Conservation (phyloP, 768 basidiomycete genomes). For the Lyophyllum shimeji region DNA sequence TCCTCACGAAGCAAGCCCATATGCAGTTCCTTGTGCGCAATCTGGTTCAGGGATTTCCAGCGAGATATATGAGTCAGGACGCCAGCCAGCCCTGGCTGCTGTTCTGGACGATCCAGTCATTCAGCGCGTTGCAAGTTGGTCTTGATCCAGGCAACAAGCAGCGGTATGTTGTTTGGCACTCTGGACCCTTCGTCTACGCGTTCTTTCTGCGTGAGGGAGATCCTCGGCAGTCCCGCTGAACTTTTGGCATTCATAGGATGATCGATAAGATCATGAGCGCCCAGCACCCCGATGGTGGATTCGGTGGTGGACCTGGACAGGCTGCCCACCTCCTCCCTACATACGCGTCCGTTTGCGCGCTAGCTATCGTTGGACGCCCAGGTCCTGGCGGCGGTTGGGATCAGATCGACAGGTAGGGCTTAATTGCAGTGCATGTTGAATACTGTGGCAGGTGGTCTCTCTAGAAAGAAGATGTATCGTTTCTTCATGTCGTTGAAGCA, state of each 20-base stretch:
- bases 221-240: background rate
- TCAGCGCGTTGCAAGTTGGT: constrained; percentile 75
- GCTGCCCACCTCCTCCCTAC: constrained; percentile 85
- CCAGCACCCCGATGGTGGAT: constrained; percentile 88
- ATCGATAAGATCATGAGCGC: constrained; percentile 79
- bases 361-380: constrained; percentile 79
- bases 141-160: constrained; percentile 79
- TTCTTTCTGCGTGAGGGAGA: background rate
- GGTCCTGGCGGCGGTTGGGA: constrained; percentile 83
- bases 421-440: background rate
- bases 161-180: constrained; percentile 45
- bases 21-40: constrained; percentile 74
- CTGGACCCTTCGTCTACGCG: constrained; percentile 2
- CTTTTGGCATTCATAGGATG: constrained; percentile 42
- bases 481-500: constrained; percentile 94
- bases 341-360: constrained; percentile 81
- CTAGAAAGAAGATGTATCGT: constrained; percentile 72
- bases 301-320: constrained; percentile 90
- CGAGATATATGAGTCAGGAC: constrained; percentile 80
- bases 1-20: constrained; percentile 64
- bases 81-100: constrained; percentile 95
- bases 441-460: background rate
- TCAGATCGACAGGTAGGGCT: constrained; percentile 70
- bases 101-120: constrained; percentile 89
- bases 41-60: constrained; percentile 78